phyloP scores from a whole-genome alignment of 495 filamentous ascomycete species.

The Neurospora tetraspora region DNA sequence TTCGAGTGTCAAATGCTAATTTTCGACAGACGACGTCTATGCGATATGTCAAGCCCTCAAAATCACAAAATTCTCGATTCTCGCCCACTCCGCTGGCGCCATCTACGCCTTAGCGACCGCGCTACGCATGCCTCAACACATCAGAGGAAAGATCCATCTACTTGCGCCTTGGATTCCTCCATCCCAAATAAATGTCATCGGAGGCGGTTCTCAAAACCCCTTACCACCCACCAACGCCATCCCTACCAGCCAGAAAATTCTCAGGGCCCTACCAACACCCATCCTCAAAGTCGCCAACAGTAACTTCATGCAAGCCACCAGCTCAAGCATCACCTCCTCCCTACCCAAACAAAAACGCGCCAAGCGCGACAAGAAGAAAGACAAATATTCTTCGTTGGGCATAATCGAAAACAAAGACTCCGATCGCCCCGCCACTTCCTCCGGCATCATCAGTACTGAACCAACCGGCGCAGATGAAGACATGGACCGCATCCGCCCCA shows the following conservation, averaged over 20 bases:
- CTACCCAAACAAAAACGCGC: slow-evolving; percentile 47
- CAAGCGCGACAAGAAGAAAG: slow-evolving; percentile 48
- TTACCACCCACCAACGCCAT: slow-evolving; percentile 71
- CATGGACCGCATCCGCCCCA: slow-evolving; percentile 27
- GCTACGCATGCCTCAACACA: slow-evolving; percentile 89
- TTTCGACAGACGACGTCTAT: slow-evolving; percentile 70
- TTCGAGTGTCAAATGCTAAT: not conserved
- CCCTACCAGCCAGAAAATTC: slow-evolving; percentile 82
- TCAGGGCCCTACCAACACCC: slow-evolving; percentile 83
- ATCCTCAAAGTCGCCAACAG: slow-evolving; percentile 91
- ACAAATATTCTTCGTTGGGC: not conserved
- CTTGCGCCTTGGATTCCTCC: slow-evolving; percentile 97
- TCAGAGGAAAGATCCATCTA: slow-evolving; percentile 89
- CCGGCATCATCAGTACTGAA: not conserved
- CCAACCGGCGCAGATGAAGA: slow-evolving; percentile 20
- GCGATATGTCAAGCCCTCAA: slow-evolving; percentile 88
- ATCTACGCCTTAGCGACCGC: slow-evolving; percentile 97
- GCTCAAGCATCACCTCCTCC: slow-evolving; percentile 76
- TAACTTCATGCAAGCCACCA: slow-evolving; percentile 86
- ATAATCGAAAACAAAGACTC: not conserved
- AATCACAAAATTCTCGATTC: slow-evolving; percentile 92
- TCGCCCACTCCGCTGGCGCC: slow-evolving; percentile 95
- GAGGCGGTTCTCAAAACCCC: slow-evolving; percentile 53
- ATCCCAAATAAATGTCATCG: slow-evolving; percentile 81
- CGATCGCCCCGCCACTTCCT: not conserved